phyloP scores from a whole-genome alignment of 2,329 filamentous ascomycete genomes.

The Cladosporium sphaerospermum region DNA sequence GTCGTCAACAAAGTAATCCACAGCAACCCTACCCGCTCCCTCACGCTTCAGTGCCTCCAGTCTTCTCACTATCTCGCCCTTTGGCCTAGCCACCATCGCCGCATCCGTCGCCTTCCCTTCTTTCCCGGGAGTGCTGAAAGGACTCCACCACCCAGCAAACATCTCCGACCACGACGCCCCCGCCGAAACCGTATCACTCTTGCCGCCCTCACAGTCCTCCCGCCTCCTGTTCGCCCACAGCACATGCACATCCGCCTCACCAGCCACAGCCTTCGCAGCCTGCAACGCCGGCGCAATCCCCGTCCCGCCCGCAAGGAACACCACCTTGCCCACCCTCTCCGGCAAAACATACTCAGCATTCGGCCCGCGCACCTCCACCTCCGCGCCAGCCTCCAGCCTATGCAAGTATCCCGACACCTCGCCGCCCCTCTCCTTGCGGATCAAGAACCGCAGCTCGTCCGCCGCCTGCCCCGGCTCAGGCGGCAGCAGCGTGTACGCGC shows the following conservation, averaged over 20 bases:
- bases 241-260: conserved; percentile 53
- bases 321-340: conserved; percentile 49
- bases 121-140: conserved; percentile 3
- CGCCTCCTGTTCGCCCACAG: conserved; percentile 72
- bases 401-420: conserved; percentile 82
- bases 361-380: conserved; percentile 73
- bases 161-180: conserved; percentile 4
- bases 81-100: conserved; percentile 7
- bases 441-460: conserved; percentile 60
- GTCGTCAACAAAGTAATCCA: conserved; percentile 78
- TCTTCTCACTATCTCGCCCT: conserved; percentile 53
- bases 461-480: conserved; percentile 33
- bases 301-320: conserved; percentile 89
- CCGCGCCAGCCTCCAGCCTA: conserved; percentile 51
- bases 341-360: conserved; percentile 59
- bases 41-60: conserved; percentile 53
- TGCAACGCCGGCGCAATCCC: conserved; percentile 88
- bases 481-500: conserved; percentile 86
- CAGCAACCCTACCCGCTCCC: conserved; percentile 41
- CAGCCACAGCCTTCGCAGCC: conserved; percentile 56
- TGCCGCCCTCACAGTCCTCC: conserved; percentile 59
- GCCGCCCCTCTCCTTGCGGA: conserved; percentile 70
- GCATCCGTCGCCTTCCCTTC: neutral
- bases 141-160: conserved; percentile 6
- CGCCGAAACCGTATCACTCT: conserved; percentile 41